Evolutionary conservation across 2,329 filamentous ascomycete species (phyloP).

Genomic region (Claviceps fusiformis): DNA sequence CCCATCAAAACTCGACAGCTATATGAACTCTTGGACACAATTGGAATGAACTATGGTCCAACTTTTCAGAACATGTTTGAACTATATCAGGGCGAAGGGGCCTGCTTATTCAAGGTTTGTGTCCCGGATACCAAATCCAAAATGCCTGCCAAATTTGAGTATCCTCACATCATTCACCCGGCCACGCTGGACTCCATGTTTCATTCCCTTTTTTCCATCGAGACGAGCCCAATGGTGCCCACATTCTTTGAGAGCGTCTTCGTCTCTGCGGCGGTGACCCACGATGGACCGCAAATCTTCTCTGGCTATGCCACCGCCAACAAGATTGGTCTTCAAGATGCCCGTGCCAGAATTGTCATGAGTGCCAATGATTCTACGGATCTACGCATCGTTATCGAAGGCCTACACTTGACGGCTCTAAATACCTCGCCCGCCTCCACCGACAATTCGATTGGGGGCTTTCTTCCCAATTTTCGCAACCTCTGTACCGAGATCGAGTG

Average conservation of each 20-base stretch:
- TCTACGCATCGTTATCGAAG: slow-evolving; percentile 29
- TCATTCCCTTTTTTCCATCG: slow-evolving; percentile 35
- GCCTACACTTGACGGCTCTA: slow-evolving; percentile 29
- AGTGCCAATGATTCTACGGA: slow-evolving; percentile 17
- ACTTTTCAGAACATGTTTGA: slow-evolving; percentile 34
- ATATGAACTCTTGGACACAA: slow-evolving; percentile 35
- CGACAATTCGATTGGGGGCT: slow-evolving; percentile 17
- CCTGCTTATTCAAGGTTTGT: slow-evolving; percentile 24
- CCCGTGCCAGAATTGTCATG: slow-evolving; percentile 31
- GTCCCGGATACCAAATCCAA: slow-evolving; percentile 35
- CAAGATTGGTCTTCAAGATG: slow-evolving; percentile 22
- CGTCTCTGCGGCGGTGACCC: slow-evolving; percentile 26
- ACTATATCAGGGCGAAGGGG: slow-evolving; percentile 17
- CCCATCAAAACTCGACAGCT: slow-evolving; percentile 29
- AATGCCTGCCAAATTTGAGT: slow-evolving; percentile 42
- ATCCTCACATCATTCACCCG: slow-evolving; percentile 42
- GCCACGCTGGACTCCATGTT: slow-evolving; percentile 43
- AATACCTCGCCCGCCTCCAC: slow-evolving; percentile 11
- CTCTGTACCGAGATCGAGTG: slow-evolving; percentile 36
- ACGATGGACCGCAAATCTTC: slow-evolving; percentile 21
- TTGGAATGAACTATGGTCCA: slow-evolving; percentile 38
- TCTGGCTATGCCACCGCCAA: slow-evolving; percentile 27
- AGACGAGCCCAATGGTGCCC: slow-evolving; percentile 34
- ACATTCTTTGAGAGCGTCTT: slow-evolving; percentile 31
- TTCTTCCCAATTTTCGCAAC: slow-evolving; percentile 34